Percentiles rank a stretch among this genome's conserved stretches.
phyloP scores from a whole-genome alignment of 495 filamentous ascomycete genomes.

The Pseudotulostoma volvatum region DNA sequence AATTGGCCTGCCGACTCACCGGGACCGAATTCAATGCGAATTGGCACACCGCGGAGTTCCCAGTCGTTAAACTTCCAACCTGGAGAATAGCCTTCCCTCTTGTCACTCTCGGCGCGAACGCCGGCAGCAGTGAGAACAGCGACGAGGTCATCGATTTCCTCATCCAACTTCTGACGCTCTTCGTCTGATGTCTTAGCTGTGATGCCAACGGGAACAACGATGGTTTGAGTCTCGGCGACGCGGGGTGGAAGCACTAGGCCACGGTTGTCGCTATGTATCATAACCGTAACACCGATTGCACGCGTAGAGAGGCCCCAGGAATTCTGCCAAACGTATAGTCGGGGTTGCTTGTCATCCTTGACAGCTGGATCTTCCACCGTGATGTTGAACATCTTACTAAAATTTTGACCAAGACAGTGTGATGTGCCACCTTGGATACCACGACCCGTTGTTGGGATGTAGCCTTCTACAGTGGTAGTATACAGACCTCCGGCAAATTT shows the following conservation, averaged over 20 bases:
- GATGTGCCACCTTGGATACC: slow-evolving; percentile 93
- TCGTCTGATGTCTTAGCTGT: slow-evolving; percentile 70
- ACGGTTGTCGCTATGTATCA: slow-evolving; percentile 90
- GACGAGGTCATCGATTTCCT: slow-evolving; percentile 51
- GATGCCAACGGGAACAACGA: slow-evolving; percentile 87
- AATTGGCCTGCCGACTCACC: slow-evolving; percentile 75
- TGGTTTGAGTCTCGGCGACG: slow-evolving; percentile 69
- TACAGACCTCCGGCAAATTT: slow-evolving; percentile 94
- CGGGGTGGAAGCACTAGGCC: slow-evolving; percentile 83
- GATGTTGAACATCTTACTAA: slow-evolving; percentile 97
- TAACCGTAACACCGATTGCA: slow-evolving; percentile 92
- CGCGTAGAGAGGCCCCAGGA: slow-evolving; percentile 95
- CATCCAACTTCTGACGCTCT: slow-evolving; percentile 52
- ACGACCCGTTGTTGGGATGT: slow-evolving; percentile 82
- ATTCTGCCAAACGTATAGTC: slow-evolving; percentile 88
- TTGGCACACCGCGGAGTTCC: slow-evolving; percentile 85
- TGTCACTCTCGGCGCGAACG: slow-evolving; percentile 57
- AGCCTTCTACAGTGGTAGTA: slow-evolving; percentile 80
- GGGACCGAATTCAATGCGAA: slow-evolving; percentile 88
- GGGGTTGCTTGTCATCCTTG: slow-evolving; percentile 53
- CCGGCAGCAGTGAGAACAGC: slow-evolving; percentile 45
- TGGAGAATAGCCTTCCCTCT: slow-evolving; percentile 73
- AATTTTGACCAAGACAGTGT: slow-evolving; percentile 91
- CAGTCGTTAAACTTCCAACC: slow-evolving; percentile 97
- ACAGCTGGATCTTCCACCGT: slow-evolving; percentile 78